Percentiles rank a stretch among this genome's conserved stretches.
These are phyloP conservation scores for Inosperma sp. DNA, from an alignment of 768 basidiomycete genomes.

Conservation along the genomic window DNA sequence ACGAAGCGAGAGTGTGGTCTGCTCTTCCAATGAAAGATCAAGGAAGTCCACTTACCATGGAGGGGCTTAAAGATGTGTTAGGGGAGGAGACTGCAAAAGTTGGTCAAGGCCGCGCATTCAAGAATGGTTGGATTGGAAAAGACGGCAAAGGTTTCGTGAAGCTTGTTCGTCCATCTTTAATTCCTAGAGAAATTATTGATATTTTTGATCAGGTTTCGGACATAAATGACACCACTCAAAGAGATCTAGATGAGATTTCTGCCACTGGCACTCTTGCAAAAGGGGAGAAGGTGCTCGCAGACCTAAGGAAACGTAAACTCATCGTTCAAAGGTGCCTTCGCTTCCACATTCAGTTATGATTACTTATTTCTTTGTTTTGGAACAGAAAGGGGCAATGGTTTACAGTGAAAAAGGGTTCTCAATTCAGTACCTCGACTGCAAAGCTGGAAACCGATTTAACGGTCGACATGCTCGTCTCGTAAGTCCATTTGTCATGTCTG, in stretches of 20 bases:
- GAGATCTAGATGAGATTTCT: constrained; percentile 69
- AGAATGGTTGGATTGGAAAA: constrained; percentile 94
- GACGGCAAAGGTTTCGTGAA: constrained; percentile 85
- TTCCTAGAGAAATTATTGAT: neutral
- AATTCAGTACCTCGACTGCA: constrained; percentile 85
- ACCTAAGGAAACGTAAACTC: constrained; percentile 89
- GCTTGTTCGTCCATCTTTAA: constrained; percentile 53
- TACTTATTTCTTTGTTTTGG: constrained; percentile 13
- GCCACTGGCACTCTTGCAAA: constrained; percentile 64
- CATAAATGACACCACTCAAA: constrained; percentile 71
- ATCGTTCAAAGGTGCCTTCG: constrained; percentile 65
- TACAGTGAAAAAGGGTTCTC: constrained; percentile 75
- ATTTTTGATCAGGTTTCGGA: constrained; percentile 44
- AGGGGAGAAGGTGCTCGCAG: constrained; percentile 80
- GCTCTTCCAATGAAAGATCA: constrained; percentile 70
- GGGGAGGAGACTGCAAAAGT: constrained; percentile 90
- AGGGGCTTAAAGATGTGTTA: constrained; percentile 66
- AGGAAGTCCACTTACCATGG: constrained; percentile 59
- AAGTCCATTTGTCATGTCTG: constrained; percentile 25
- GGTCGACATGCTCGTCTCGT: constrained; percentile 92
- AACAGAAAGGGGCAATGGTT: constrained; percentile 99
- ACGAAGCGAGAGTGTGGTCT: constrained; percentile 93
- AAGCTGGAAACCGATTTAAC: constrained; percentile 97
- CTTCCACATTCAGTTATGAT: neutral
- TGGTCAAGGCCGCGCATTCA: constrained; percentile 94